Conservation (phyloP, 345 rosid species). For the Citrus trifoliata region DNA sequence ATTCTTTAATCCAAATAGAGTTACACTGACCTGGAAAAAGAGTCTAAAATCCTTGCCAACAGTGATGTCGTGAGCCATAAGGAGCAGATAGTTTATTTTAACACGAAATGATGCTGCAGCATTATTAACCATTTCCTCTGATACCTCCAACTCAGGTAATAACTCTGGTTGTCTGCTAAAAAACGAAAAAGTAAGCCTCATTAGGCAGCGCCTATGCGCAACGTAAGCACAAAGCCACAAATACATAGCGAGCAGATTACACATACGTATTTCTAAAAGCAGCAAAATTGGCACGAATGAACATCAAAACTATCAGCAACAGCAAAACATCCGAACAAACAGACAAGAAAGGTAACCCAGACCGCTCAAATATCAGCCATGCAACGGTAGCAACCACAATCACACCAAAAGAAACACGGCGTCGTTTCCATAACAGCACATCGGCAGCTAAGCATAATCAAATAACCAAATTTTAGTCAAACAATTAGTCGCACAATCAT, state of each 20-base stretch:
- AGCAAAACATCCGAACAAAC: slow-evolving; percentile 79
- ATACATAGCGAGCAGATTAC: background rate
- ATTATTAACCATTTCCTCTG: slow-evolving; percentile 59
- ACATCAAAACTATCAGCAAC: slow-evolving; percentile 49
- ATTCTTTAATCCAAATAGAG: background rate
- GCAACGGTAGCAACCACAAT: slow-evolving; percentile 76
- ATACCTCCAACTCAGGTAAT: slow-evolving; percentile 48
- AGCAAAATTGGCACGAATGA: slow-evolving; percentile 56
- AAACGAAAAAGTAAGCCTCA: background rate
- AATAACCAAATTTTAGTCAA: background rate
- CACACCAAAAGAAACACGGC: slow-evolving; percentile 57
- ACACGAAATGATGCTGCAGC: slow-evolving; percentile 62
- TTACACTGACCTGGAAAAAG: slow-evolving; percentile 41
- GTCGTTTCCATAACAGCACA: slow-evolving; percentile 70
- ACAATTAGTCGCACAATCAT: background rate
- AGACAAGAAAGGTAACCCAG: slow-evolving; percentile 79
- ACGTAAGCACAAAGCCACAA: background rate
- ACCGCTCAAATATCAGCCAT: slow-evolving; percentile 73
- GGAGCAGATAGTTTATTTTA: slow-evolving; percentile 47
- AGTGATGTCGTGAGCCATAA: slow-evolving; percentile 60
- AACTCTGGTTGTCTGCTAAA: slow-evolving; percentile 33
- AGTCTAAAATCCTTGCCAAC: slow-evolving; percentile 60
- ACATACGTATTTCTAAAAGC: slow-evolving; percentile 55
- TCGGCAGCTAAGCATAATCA: slow-evolving; percentile 55
- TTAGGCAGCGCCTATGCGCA: background rate